Conservation (phyloP, 768 basidiomycete species). For the Phlegmacium glaucopus region DNA sequence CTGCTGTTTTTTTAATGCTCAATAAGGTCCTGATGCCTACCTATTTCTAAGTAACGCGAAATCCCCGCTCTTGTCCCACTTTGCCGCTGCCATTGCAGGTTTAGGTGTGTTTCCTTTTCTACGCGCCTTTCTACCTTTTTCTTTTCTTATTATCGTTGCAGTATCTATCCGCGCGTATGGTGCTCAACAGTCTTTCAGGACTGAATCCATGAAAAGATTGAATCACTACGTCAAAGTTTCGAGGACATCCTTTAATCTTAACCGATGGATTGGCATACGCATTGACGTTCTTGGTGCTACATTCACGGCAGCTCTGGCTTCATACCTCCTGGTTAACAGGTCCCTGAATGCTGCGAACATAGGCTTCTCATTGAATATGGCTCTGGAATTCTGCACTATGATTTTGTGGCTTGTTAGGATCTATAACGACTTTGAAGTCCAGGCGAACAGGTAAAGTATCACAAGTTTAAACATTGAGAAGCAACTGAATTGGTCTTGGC, state of each 20-base stretch:
- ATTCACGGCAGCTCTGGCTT: constrained; percentile 52
- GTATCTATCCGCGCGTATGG: constrained; percentile 66
- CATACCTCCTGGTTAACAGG: constrained; percentile 47
- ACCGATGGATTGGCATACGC: constrained; percentile 46
- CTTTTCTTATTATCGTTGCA: constrained; percentile 9
- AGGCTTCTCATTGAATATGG: constrained; percentile 59
- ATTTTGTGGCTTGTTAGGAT: constrained; percentile 49
- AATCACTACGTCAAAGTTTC: constrained; percentile 48
- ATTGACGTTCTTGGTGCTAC: constrained; percentile 56
- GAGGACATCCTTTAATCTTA: constrained; percentile 50
- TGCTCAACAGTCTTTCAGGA: constrained; percentile 48
- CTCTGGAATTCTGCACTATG: constrained; percentile 54
- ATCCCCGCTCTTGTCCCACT: constrained; percentile 43
- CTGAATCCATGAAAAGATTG: constrained; percentile 46
- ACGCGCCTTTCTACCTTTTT: neutral
- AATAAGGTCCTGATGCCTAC: neutral
- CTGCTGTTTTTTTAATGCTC: constrained; percentile 11
- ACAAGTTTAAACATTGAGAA: neutral
- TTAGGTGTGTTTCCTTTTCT: constrained; percentile 32
- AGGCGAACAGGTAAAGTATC: constrained; percentile 37
- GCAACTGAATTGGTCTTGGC: neutral
- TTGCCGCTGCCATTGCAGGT: constrained; percentile 47
- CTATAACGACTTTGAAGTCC: constrained; percentile 45
- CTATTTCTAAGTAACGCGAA: constrained; percentile 21
- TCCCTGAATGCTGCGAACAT: constrained; percentile 34